Base-by-base conservation (phyloP, 768 basidiomycete species). In the Termitomyces sp. region DNA sequence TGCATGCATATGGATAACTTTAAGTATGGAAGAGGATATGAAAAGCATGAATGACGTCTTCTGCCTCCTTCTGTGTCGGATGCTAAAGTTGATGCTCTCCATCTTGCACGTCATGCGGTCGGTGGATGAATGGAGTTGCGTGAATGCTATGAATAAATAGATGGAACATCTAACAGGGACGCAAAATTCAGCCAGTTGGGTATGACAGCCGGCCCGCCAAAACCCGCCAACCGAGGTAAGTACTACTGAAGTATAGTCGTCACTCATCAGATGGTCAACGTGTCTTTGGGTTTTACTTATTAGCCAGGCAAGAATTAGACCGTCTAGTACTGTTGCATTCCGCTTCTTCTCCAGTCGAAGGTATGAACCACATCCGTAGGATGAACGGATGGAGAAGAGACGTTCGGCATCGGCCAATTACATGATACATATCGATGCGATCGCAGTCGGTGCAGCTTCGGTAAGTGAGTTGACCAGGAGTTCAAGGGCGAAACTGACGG, bases 21-120 rank as follows among this genome's bases (percentile, higher is more conserved):
- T 40, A 35, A 20, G 20, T 32, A 55, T 32, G 48, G 7, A 49
- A 32, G 48, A 32, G 7, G 40, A 18, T 51, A 44, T 46, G 20
- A 33, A 45, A 36, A 53, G 58, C 52, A 52, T 44, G 51, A 3
- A 53, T 54, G 59, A 60, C 44, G 52, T 49, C 59, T 60, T 60
- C 59, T 60, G 52, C 36, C 7, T 40, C 59, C 59, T 55, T 48
- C 42, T 53, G 40, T 36, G 50, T 46, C 59, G 59, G 59, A 54
- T 54, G 56, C 33, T 53, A 36, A 36, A 35, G 22, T 40, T 13
- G 20, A 33, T 44, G 33, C 32, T 52, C 15, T 32, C 39, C 20
- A 39, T n/a, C 46, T 39, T 36, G 20, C 32, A 59, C 40, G 58
- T 59, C 58, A 59, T 59, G 57, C 22, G 32, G 24, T 28, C 13